These are phyloP conservation scores for Lasiosphaeria hispida DNA, from an alignment of 495 filamentous ascomycete species.

Conservation along the genomic window DNA sequence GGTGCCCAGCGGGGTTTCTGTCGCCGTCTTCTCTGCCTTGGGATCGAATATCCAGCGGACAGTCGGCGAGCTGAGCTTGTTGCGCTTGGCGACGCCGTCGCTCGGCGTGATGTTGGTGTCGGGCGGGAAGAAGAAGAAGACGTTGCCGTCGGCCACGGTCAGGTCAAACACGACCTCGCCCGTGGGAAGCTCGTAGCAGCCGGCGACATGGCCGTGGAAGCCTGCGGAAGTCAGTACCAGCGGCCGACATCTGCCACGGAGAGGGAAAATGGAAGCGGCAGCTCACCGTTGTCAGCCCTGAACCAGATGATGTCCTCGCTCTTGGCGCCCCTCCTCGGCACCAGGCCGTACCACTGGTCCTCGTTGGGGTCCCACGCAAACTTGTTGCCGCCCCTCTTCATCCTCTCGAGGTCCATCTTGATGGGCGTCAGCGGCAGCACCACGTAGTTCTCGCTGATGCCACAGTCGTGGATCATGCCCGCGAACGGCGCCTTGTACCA, in stretches of 20 bases:
- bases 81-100: conserved; percentile 28
- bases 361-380: conserved; percentile 55
- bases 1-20: conserved; percentile 10
- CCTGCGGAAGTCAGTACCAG: conserved; percentile 16
- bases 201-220: conserved; percentile 51
- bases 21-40: conserved; percentile 28
- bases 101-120: conserved; percentile 28
- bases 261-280: not conserved
- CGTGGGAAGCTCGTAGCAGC: conserved; percentile 49
- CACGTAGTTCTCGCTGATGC: conserved; percentile 51
- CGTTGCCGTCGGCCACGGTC: conserved; percentile 55
- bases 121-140: conserved; percentile 58
- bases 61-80: conserved; percentile 47
- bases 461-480: conserved; percentile 59
- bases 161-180: conserved; percentile 53
- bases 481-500: conserved; percentile 53
- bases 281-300: conserved; percentile 45
- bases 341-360: conserved; percentile 50
- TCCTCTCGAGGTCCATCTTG: conserved; percentile 47
- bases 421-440: conserved; percentile 53
- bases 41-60: conserved; percentile 56
- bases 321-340: conserved; percentile 49
- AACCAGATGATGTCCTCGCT: conserved; percentile 51
- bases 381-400: conserved; percentile 55
- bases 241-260: not conserved